phyloP scores from a whole-genome alignment of 2,329 filamentous ascomycete species.

The Alternaria viburni region DNA sequence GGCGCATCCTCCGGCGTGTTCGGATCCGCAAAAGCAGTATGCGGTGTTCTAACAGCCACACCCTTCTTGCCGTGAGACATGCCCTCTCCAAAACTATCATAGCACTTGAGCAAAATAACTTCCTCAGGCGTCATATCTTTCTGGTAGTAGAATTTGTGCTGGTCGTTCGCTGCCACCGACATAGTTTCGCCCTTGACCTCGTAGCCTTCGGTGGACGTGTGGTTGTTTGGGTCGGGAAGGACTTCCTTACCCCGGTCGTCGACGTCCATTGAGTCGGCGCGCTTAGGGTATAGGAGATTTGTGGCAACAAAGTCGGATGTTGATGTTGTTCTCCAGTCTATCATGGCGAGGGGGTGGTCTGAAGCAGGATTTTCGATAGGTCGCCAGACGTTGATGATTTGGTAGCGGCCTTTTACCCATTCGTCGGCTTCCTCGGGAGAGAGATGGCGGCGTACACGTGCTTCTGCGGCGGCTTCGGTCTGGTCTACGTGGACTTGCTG shows the following conservation, averaged over 20 bases:
- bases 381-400: conserved; percentile 75
- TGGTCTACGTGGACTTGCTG: conserved; percentile 76
- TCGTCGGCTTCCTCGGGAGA: conserved; percentile 62
- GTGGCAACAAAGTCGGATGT: conserved; percentile 66
- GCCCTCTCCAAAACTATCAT: conserved; percentile 53
- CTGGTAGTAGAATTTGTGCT: conserved; percentile 68
- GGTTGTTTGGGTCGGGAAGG: conserved; percentile 56
- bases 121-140: conserved; percentile 70
- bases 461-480: conserved; percentile 67
- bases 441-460: conserved; percentile 67
- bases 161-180: conserved; percentile 62
- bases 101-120: conserved; percentile 61
- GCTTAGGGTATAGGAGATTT: conserved; percentile 66
- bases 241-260: conserved; percentile 67
- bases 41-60: conserved; percentile 61
- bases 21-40: conserved; percentile 69
- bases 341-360: conserved; percentile 71
- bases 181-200: conserved; percentile 69
- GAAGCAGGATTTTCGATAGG: conserved; percentile 69
- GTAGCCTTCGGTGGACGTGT: conserved; percentile 64
- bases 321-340: conserved; percentile 66
- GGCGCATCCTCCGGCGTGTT: conserved; percentile 58
- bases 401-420: conserved; percentile 64
- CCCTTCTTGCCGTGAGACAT: conserved; percentile 49
- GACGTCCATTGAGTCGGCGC: conserved; percentile 45